A percentile compares a stretch with the other conserved stretches of the same genome.
phyloP scores from a whole-genome alignment of 139 green algal species.

The Chlamydomonas sphaeroides region DNA sequence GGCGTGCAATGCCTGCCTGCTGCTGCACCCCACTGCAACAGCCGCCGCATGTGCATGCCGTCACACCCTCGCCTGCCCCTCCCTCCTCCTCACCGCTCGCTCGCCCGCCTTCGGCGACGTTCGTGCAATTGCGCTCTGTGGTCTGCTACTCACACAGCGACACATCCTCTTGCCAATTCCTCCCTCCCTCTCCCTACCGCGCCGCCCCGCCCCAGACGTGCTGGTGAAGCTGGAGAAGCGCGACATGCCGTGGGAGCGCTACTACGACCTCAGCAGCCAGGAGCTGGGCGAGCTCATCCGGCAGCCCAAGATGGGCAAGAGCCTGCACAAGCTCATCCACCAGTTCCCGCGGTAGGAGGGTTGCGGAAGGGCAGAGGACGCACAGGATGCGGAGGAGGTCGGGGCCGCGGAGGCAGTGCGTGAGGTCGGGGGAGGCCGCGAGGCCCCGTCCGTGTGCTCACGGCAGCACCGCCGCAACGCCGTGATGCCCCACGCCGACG shows the following conservation, averaged over 20 bases:
- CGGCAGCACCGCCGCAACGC: too few relatives aligned
- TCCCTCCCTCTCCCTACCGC: background rate
- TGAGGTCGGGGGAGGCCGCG: background rate
- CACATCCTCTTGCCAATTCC: background rate
- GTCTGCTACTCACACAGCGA: too few relatives aligned
- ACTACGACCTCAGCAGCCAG: constrained; percentile 92
- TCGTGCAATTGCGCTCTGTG: too few relatives aligned
- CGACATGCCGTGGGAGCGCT: constrained; percentile 97
- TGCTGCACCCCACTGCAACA: too few relatives aligned
- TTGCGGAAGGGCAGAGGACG: too few relatives aligned
- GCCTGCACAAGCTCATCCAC: constrained; percentile 94
- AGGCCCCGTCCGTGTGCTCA: background rate
- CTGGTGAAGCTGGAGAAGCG: constrained; percentile 86
- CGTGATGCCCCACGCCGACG: too few relatives aligned
- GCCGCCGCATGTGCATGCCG: too few relatives aligned
- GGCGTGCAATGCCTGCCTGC: too few relatives aligned
- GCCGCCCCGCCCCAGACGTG: constrained; percentile 53
- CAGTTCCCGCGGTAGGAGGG: constrained; percentile 82
- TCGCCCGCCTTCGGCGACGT: too few relatives aligned
- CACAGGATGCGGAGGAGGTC: too few relatives aligned
- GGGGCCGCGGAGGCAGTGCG: background rate
- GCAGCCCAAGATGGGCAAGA: constrained; percentile 96
- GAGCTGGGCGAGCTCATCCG: constrained; percentile 96
- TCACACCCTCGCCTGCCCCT: too few relatives aligned
- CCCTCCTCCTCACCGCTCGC: too few relatives aligned